Conservation (phyloP, 495 filamentous ascomycete genomes). For the Evernia prunastri region DNA sequence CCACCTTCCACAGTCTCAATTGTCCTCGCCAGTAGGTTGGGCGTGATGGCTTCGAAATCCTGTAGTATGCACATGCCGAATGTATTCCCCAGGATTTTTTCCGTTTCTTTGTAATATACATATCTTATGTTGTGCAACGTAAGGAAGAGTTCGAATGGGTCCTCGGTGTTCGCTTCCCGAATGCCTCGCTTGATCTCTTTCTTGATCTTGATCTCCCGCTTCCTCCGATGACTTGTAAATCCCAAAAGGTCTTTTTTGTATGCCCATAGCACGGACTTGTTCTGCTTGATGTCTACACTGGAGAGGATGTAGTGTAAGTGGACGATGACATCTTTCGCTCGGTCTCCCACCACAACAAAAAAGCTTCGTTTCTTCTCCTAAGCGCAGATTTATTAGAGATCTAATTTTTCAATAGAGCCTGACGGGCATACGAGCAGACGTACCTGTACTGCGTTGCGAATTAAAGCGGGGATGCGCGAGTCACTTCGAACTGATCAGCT, state of each 20-base stretch:
- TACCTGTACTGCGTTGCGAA: slow-evolving; percentile 84
- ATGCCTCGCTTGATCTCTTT: slow-evolving; percentile 96
- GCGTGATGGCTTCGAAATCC: slow-evolving; percentile 96
- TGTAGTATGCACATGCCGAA: slow-evolving; percentile 98
- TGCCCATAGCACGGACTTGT: slow-evolving; percentile 98
- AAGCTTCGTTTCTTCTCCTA: slow-evolving; percentile 94
- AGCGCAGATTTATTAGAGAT: not conserved
- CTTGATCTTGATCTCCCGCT: slow-evolving; percentile 95
- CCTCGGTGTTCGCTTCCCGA: slow-evolving; percentile 88
- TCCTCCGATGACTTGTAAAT: slow-evolving; percentile 93
- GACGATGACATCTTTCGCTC: slow-evolving; percentile 94
- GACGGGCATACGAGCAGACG: not conserved
- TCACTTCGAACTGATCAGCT: slow-evolving; percentile 49
- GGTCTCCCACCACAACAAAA: slow-evolving; percentile 93
- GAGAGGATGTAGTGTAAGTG: slow-evolving; percentile 93
- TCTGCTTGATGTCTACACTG: slow-evolving; percentile 81
- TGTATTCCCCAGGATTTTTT: slow-evolving; percentile 97
- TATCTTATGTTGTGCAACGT: slow-evolving; percentile 95
- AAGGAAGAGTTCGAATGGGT: slow-evolving; percentile 97
- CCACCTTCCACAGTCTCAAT: slow-evolving; percentile 98
- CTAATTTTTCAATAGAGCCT: no score
- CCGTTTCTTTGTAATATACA: slow-evolving; percentile 99
- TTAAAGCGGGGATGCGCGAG: slow-evolving; percentile 90
- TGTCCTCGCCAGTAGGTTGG: slow-evolving; percentile 88
- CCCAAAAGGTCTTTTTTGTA: slow-evolving; percentile 97